Conservation (phyloP, 2,329 filamentous ascomycete species). For the Fusarium virguliforme region DNA sequence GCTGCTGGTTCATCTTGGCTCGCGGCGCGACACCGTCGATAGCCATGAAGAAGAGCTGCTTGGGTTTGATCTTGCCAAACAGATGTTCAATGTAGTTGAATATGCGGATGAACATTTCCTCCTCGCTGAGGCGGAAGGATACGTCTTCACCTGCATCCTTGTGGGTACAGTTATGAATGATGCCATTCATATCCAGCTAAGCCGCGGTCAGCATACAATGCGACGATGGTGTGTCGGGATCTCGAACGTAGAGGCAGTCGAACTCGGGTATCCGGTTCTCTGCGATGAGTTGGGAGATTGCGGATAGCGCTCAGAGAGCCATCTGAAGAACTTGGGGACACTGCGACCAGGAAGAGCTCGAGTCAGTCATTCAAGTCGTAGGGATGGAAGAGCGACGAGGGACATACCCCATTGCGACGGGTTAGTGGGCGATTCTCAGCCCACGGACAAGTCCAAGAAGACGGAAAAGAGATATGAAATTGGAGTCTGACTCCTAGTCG, state of each 20-base stretch:
- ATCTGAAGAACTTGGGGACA: slow-evolving; percentile 95
- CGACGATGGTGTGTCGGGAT: slow-evolving; percentile 34
- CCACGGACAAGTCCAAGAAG: slow-evolving; percentile 37
- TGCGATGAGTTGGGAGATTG: slow-evolving; percentile 97
- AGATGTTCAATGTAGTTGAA: slow-evolving; percentile 99
- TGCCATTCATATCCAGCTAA: slow-evolving; percentile 96
- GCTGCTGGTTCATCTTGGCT: slow-evolving; percentile 99
- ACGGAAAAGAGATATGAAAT: slow-evolving; percentile 18
- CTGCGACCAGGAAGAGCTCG: slow-evolving; percentile 54
- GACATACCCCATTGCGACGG: slow-evolving; percentile 53
- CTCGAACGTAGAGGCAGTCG: slow-evolving; percentile 88
- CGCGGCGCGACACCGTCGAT: slow-evolving; percentile 97
- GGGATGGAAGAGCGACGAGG: background rate
- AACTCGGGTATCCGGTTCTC: slow-evolving; percentile 99
- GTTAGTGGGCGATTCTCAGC: slow-evolving; percentile 43
- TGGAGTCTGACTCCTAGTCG: slow-evolving; percentile 26
- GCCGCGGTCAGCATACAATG: slow-evolving; percentile 44
- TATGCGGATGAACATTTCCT: slow-evolving; percentile 99
- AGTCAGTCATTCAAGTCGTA: slow-evolving; percentile 34
- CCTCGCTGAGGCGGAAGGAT: slow-evolving; percentile 93
- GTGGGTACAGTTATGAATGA: slow-evolving; percentile 99
- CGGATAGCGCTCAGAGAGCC: slow-evolving; percentile 98
- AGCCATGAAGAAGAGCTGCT: slow-evolving; percentile 99
- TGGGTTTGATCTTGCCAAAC: slow-evolving; percentile 98
- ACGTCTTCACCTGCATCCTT: slow-evolving; percentile 91